Base-by-base conservation (phyloP, 805 yeast genomes). In the Saccharomycopsis capsularis region DNA sequence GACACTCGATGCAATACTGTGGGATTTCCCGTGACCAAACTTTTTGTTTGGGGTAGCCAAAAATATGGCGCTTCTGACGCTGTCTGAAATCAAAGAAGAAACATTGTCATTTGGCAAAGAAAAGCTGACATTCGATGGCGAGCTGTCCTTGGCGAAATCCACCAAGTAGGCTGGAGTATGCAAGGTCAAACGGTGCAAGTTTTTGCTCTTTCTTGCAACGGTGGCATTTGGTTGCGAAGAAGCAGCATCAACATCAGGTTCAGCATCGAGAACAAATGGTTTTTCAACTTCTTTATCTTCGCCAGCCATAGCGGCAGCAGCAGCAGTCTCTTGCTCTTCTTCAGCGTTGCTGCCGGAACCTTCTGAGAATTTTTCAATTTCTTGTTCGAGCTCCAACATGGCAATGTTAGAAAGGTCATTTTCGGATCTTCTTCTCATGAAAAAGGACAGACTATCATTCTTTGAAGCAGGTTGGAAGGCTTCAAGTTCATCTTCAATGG, bases 111-210 rank as follows among this genome's bases (percentile, higher is more conserved):
- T 9, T 5, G 6, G 7, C 19, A 16, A 11, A 29, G 7, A 9
- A 29, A 9, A 7, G 13, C 13, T 29, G 32, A 29, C 32, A 6
- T 9, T 34, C n/a, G 18, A 9, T 34, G 38, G 38, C 6, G 38
- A 34, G 6, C n/a, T 9, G 6, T 11, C 13, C 36, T 25, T 36
- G 18, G 38, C 38, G 21, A 25, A 21, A 27, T 46, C 34, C 7
- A 51, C 38, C 7, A 51, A 38, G 19, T 51, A 51, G 22, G 39
- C 21, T 2, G 54, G 54, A 7, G 54, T 47, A 30, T 47, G 51
- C 16, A 51, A 39, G 18, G 54, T 47, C 16, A 51, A 42, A 21
- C 54, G 27, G 35, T 47, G 47, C 37, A 38, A 39, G 25, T 47
- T 39, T 3, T 30, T 42, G 25, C n/a, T n/a, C 11, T 23, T 29